A percentile compares a stretch with the other conserved stretches of the same genome.
Evolutionary conservation across 164 flowering plant genomes (phyloP).

Genomic region (Aristolochia contorta): DNA sequence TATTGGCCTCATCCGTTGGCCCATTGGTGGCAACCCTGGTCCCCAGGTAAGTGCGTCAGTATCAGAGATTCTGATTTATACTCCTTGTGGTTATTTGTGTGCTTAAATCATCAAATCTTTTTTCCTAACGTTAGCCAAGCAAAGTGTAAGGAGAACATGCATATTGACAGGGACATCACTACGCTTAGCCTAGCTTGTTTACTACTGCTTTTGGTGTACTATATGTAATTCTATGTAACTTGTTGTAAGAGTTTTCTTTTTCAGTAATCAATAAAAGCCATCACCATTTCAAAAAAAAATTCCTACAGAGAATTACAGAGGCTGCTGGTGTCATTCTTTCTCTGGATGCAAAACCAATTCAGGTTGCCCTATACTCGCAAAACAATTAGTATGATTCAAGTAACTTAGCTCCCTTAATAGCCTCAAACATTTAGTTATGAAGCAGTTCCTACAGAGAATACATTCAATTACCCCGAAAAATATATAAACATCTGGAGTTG

Average conservation of each 20-base stretch:
- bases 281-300: too few species aligned
- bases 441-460: not conserved
- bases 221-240: too few species aligned
- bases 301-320: slow-evolving; percentile 91
- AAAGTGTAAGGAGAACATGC: too few species aligned
- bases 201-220: too few species aligned
- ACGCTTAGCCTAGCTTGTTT: too few species aligned
- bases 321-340: slow-evolving; percentile 82
- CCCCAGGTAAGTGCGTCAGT: slow-evolving; percentile 32
- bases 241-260: too few species aligned
- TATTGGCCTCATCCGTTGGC: slow-evolving; percentile 58
- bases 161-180: too few species aligned
- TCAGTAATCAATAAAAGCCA: too few species aligned
- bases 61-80: not conserved
- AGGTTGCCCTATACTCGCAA: slow-evolving; percentile 29
- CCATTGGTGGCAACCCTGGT: slow-evolving; percentile 48
- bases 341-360: slow-evolving; percentile 83
- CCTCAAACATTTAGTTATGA: too few species aligned
- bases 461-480: not conserved
- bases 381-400: too few species aligned
- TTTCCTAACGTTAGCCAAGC: too few species aligned
- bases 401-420: not conserved
- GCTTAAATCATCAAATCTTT: not conserved
- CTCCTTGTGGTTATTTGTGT: not conserved
- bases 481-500: not conserved